Percentiles rank a stretch among this genome's conserved stretches.
phyloP scores from a whole-genome alignment of 805 yeast species.

The Vanderwaltozyma verrucispora region DNA sequence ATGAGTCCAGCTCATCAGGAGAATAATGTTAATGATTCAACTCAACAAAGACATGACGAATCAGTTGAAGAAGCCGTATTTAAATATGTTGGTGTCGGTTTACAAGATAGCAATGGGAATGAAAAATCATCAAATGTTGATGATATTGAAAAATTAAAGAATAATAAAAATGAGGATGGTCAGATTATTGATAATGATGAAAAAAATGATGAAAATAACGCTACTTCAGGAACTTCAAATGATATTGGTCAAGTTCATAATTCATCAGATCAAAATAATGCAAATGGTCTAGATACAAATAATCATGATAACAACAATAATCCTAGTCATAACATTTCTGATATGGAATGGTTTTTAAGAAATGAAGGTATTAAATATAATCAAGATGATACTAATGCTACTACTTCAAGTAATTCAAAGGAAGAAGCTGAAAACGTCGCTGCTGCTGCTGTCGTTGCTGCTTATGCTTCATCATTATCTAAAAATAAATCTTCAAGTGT shows the following conservation, averaged over 20 bases:
- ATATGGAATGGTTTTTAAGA: slow-evolving; percentile 20
- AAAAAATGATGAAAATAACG: too few relatives aligned
- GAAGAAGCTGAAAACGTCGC: slow-evolving; percentile 20
- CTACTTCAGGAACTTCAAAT: slow-evolving; percentile 7
- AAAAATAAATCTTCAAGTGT: too few relatives aligned
- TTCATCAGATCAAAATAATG: slow-evolving; percentile 5
- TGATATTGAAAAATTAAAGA: slow-evolving; percentile 11
- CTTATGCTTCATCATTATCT: slow-evolving; percentile 13
- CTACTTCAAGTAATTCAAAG: background rate
- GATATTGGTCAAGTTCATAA: too few relatives aligned
- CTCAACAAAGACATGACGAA: slow-evolving; percentile 10
- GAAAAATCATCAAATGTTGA: slow-evolving; percentile 16
- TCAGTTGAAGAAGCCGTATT: slow-evolving; percentile 72
- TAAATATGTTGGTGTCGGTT: slow-evolving; percentile 57
- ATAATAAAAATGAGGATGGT: slow-evolving; percentile 4
- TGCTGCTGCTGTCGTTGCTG: slow-evolving; percentile 27
- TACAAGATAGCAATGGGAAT: slow-evolving; percentile 20
- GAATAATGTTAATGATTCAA: background rate
- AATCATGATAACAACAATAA: slow-evolving; percentile 3
- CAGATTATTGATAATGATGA: background rate
- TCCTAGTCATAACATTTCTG: slow-evolving; percentile 5
- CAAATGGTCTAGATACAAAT: background rate
- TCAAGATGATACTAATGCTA: slow-evolving; percentile 2
- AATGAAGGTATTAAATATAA: slow-evolving; percentile 11
- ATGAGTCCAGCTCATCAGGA: background rate